Base-by-base conservation (phyloP, 345 rosid species). In the Boechera retrofracta region DNA sequence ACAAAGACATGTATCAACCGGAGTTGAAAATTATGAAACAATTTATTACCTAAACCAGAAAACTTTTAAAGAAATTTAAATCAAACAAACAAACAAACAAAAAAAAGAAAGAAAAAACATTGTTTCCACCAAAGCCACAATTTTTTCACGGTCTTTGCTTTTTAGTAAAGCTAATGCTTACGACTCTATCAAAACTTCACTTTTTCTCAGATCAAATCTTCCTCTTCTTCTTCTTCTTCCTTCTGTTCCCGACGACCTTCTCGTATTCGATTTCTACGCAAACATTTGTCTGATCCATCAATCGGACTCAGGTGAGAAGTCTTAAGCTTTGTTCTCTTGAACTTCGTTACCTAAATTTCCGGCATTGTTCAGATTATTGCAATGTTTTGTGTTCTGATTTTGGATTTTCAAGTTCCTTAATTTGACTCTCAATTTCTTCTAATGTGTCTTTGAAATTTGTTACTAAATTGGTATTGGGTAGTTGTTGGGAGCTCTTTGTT, bases 81-180 rank as follows among this genome's bases (percentile, higher is more conserved):
- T 13, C 1, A 21, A 21, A 21, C 24, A 21, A 21, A 21, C 24
- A 44, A 28, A 53, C 52, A 10, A 12, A 55, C 1, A 4, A 62
- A 42, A 41, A 35, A 4, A 41, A 21, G 4, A 5, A 3, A 41
- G 16, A 31, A 12, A 54, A 76, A 51, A 76, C 64, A 77, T 15
- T 56, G 62, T 72, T 65, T 78, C 77, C 74, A 72, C 70, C 74
- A 60, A 67, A 60, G 24, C 78, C 73, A 78, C 81, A 77, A 10
- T 26, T 21, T 44, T 56, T 45, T 47, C 81, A 78, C 52, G 64
- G 81, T 78, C 44, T 11, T 71, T 60, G 69, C 69, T 73, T 78
- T 78, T 78, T 63, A 59, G 77, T 59, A 73, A 72, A 72, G 74
- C 74, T 78, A 73, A 78, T 52, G 78, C 70, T 78, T 73, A 59